Evolutionary conservation across 345 rosid genomes (phyloP).

Genomic region (Excoecaria cochinchinensis): DNA sequence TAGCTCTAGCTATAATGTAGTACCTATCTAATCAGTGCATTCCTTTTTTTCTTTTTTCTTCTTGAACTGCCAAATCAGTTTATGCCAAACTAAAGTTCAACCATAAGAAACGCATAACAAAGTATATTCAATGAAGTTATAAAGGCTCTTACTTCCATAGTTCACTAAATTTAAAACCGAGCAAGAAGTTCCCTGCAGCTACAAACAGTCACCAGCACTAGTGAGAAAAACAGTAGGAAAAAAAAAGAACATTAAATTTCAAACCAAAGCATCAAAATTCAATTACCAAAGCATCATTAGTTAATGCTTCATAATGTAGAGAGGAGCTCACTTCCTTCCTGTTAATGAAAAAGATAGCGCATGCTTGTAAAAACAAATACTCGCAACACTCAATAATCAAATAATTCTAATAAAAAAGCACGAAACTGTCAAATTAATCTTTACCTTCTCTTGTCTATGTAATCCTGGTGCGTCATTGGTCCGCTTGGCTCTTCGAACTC

Average conservation of each 20-base stretch:
- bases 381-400: conserved; percentile 7
- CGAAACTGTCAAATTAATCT: neutral
- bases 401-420: neutral
- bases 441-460: conserved; percentile 51
- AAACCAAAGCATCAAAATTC: neutral
- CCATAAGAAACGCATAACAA: neutral
- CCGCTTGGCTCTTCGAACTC: conserved; percentile 35
- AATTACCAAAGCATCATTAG: conserved; percentile 51
- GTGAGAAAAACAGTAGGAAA: neutral
- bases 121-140: too few species aligned
- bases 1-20: neutral
- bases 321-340: conserved; percentile 51
- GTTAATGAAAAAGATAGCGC: conserved; percentile 15
- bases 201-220: neutral
- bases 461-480: conserved; percentile 65
- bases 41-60: too few species aligned
- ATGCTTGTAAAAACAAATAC: neutral
- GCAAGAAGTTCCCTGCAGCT: conserved; percentile 37
- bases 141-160: conserved; percentile 48
- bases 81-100: conserved; percentile 1
- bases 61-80: neutral
- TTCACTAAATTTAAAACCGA: conserved; percentile 42
- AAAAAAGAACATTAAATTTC: neutral
- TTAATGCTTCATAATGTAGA: conserved; percentile 42
- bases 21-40: neutral